phyloP scores from a whole-genome alignment of 2,329 filamentous ascomycete genomes.

The Grosmannia penicillata region DNA sequence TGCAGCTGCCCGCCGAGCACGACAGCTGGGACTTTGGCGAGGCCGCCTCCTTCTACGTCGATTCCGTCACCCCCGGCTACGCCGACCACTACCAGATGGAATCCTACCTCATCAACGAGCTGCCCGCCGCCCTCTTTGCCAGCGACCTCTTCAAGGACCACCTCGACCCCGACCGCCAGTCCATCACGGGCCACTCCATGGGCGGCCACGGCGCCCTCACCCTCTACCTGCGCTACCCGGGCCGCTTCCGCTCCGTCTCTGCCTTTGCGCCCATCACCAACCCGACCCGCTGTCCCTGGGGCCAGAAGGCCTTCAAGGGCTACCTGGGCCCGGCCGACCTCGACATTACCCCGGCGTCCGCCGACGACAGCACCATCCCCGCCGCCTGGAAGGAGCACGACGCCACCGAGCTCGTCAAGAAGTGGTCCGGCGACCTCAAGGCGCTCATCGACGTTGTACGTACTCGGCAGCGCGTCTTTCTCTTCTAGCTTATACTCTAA shows the following conservation, averaged over 20 bases:
- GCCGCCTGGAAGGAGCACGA: constrained; percentile 80
- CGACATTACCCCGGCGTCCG: constrained; percentile 5
- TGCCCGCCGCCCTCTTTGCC: constrained; percentile 62
- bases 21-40: constrained; percentile 84
- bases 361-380: constrained; percentile 17
- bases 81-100: constrained; percentile 81
- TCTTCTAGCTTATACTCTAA: not conserved
- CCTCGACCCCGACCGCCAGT: constrained; percentile 57
- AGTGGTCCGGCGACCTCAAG: constrained; percentile 55
- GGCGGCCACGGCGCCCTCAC: constrained; percentile 92
- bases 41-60: constrained; percentile 88
- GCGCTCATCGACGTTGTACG: constrained; percentile 72
- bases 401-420: constrained; percentile 74
- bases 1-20: constrained; percentile 69
- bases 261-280: constrained; percentile 88
- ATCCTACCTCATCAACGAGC: constrained; percentile 75
- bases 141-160: constrained; percentile 41
- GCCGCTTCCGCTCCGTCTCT: constrained; percentile 74
- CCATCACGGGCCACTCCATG: constrained; percentile 93
- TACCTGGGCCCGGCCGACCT: constrained; percentile 63
- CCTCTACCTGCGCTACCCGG: constrained; percentile 81
- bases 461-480: not conserved
- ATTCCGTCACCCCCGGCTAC: constrained; percentile 73
- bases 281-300: constrained; percentile 78
- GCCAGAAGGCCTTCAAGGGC: constrained; percentile 83